phyloP scores from a whole-genome alignment of 2,329 filamentous ascomycete genomes.

The Aureobasidium vineae region DNA sequence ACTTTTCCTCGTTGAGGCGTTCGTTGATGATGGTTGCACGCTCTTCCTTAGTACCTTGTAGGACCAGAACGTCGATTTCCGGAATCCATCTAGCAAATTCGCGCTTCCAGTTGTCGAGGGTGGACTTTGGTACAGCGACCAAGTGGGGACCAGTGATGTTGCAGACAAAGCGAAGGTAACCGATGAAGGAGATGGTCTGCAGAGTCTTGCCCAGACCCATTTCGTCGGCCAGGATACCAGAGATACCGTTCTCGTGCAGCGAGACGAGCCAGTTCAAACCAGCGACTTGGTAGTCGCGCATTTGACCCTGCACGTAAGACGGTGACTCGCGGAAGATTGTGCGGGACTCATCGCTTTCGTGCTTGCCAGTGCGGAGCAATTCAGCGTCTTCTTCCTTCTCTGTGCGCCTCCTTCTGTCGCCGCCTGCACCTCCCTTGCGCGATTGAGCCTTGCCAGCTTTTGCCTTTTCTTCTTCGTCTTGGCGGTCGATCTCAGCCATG shows the following conservation, averaged over 20 bases:
- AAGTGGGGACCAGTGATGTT: constrained; percentile 89
- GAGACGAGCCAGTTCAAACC: constrained; percentile 98
- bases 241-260: constrained; percentile 97
- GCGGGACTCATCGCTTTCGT: constrained; percentile 72
- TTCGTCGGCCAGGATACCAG: constrained; percentile 94
- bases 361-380: constrained; percentile 78
- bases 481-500: constrained; percentile 90
- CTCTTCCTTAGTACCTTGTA: constrained; percentile 95
- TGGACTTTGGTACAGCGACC: constrained; percentile 92
- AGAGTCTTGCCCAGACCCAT: constrained; percentile 98
- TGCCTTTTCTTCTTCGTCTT: constrained; percentile 71
- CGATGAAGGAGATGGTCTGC: constrained; percentile 95
- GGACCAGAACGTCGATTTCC: constrained; percentile 87
- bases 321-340: constrained; percentile 94
- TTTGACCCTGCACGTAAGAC: constrained; percentile 77
- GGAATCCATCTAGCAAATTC: constrained; percentile 95
- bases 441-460: constrained; percentile 70
- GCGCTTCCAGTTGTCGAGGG: constrained; percentile 96
- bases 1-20: constrained; percentile 87
- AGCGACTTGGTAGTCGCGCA: constrained; percentile 96
- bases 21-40: constrained; percentile 85
- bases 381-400: constrained; percentile 98
- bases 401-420: constrained; percentile 77
- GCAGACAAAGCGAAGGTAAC: constrained; percentile 87
- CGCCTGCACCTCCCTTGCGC: constrained; percentile 80